phyloP scores from a whole-genome alignment of 2,329 filamentous ascomycete species.

The Nigrospora oryzae region DNA sequence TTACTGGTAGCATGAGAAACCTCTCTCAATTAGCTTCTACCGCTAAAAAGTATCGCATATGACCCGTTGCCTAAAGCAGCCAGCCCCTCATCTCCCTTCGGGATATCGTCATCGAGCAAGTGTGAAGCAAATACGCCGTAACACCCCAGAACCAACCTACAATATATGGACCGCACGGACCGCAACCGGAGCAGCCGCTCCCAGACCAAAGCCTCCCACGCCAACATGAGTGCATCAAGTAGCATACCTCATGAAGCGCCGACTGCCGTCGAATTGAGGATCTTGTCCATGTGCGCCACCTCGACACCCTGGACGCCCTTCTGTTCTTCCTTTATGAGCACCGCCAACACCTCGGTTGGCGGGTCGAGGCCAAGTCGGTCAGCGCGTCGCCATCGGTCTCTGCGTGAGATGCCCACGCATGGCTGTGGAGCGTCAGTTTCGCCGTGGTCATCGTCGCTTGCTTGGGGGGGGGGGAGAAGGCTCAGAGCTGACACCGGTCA shows the following conservation, averaged over 20 bases:
- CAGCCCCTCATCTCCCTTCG: too few relatives aligned
- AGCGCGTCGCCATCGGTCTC: slow-evolving; percentile 83
- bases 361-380: slow-evolving; percentile 75
- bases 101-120: too few relatives aligned
- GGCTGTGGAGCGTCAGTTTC: slow-evolving; percentile 49
- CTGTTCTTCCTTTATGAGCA: slow-evolving; percentile 65
- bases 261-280: slow-evolving; percentile 41
- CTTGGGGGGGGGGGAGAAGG: slow-evolving; percentile 2
- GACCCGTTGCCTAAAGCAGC: too few relatives aligned
- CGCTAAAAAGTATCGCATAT: too few relatives aligned
- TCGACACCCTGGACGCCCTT: slow-evolving; percentile 46
- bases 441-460: neutral
- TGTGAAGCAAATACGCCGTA: too few relatives aligned
- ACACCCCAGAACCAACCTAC: too few relatives aligned
- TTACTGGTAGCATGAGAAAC: too few relatives aligned
- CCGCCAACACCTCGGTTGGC: slow-evolving; percentile 81
- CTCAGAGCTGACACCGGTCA: neutral
- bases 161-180: too few relatives aligned
- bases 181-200: too few relatives aligned
- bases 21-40: too few relatives aligned
- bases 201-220: too few relatives aligned
- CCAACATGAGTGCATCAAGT: too few relatives aligned
- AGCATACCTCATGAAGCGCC: slow-evolving; percentile 10
- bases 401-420: slow-evolving; percentile 73
- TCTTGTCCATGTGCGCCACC: slow-evolving; percentile 66